These are phyloP conservation scores for Candida methanosorbosa DNA, from an alignment of 805 yeast species.

Conservation along the genomic window DNA sequence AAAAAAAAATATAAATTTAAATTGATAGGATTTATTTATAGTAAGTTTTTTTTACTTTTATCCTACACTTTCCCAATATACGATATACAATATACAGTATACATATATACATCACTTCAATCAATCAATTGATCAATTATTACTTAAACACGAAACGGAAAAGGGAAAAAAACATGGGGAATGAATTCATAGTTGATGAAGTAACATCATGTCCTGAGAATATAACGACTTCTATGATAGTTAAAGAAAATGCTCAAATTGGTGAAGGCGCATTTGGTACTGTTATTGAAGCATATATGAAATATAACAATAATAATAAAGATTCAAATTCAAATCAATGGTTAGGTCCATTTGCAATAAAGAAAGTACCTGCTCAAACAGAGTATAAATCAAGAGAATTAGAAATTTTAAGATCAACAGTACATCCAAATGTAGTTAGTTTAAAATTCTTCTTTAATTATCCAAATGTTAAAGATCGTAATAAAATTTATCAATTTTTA, in stretches of 20 bases:
- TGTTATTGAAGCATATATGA: conserved; percentile 62
- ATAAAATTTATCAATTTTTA: conserved; percentile 64
- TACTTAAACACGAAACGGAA: too few species aligned
- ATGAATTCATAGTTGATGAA: conserved; percentile 44
- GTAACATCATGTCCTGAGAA: conserved; percentile 56
- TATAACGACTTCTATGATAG: conserved; percentile 49
- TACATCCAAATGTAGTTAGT: conserved; percentile 72
- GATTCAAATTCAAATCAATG: conserved; percentile 26
- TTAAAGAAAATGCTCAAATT: conserved; percentile 63
- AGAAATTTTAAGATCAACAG: conserved; percentile 64
- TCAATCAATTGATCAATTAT: too few species aligned
- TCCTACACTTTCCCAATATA: too few species aligned
- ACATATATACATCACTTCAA: too few species aligned
- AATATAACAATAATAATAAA: conserved; percentile 1
- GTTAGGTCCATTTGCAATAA: conserved; percentile 80
- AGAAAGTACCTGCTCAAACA: conserved; percentile 80
- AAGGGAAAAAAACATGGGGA: too few species aligned
- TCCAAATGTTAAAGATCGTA: conserved; percentile 46
- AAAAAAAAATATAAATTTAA: too few species aligned
- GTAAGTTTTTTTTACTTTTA: too few species aligned
- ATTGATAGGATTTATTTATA: too few species aligned
- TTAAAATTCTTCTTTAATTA: conserved; percentile 66
- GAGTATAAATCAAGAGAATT: conserved; percentile 79
- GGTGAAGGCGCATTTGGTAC: conserved; percentile 89
- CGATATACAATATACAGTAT: too few species aligned